Evolutionary conservation across 768 basidiomycete genomes (phyloP), one percentile per base, ranked within the genome.

Genomic region (Arthromyces matolae): DNA sequence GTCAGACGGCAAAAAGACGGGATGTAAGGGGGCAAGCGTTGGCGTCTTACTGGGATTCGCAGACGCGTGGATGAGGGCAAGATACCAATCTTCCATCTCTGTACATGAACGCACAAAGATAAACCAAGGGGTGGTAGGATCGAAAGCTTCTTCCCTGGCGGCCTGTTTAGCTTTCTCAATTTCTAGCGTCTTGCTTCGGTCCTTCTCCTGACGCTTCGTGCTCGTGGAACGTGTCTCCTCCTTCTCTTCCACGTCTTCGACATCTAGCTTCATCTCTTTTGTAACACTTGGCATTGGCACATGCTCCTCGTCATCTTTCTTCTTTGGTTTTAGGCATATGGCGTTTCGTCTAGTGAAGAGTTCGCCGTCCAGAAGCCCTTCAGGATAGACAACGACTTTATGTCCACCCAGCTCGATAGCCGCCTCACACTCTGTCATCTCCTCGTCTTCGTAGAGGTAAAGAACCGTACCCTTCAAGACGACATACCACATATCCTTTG

Each of bases 81-180:
- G 69, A 63, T 93, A 93, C 91, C 93, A 98, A 67, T 99, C 95
- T 67, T 99, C 96, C 90, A 97, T 96, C 61, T 93, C 89, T 45
- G 84, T 71, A 64, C 84, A 92, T 23, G 82, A 85, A 52, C 86
- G 84, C 16, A 92, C 83, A 67, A 97, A 97, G 58, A 99, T 82
- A 71, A 87, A 99, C 93, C 93, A 97, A 2, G 92, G 87, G 2
- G 80, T 79, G 5, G 76, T 67, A 8, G 69, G 56, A 54, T 81
- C 68, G 42, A 75, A 53, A 1, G 78, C 74, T 61, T 82, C 73
- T 51, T 81, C 78, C 50, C 70, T 65, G 31, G 73, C 76, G 24
- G 64, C 67, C 47, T 77, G 69, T 62, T 67, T 69, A 53, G 67
- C 65, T 65, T 69, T 71, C 61, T 75, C 69, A 53, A 55, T 60